Percentiles rank a stretch among this genome's conserved stretches.
phyloP scores from a whole-genome alignment of 345 rosid genomes.

The Syzygium aromaticum region DNA sequence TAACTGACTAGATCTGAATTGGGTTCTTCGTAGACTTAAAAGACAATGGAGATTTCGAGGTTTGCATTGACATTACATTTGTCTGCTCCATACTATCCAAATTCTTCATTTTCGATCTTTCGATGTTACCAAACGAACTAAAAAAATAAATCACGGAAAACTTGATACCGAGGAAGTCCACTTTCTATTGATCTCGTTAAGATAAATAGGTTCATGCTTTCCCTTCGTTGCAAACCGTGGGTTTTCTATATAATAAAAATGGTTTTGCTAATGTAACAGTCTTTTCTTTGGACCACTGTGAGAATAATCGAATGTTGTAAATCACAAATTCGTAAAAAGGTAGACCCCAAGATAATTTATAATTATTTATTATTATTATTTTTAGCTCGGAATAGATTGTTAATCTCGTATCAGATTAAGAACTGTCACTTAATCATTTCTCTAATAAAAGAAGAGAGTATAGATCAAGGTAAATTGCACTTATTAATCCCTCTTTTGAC shows the following conservation, averaged over 20 bases:
- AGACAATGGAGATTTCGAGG: background rate
- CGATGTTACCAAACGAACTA: rapidly evolving
- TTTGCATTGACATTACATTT: background rate
- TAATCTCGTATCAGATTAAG: no score
- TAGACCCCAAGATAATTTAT: no score
- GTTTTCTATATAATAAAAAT: background rate
- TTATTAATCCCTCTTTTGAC: rapidly evolving
- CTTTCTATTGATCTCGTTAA: rapidly evolving
- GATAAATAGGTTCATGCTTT: background rate
- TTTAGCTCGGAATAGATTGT: no score
- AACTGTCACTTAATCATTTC: no score
- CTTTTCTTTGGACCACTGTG: no score
- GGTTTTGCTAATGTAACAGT: no score
- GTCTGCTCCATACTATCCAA: rapidly evolving
- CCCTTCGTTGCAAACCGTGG: rapidly evolving
- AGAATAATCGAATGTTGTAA: no score
- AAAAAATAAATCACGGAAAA: background rate
- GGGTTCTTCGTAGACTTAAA: background rate
- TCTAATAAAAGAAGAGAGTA: background rate
- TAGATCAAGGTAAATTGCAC: rapidly evolving
- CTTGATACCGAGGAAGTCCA: rapidly evolving
- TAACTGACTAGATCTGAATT: background rate
- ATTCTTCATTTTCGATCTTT: background rate
- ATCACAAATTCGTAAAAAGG: no score
- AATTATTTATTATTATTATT: no score